Base-by-base conservation (phyloP, 371 early-diverging fungal species). In the Dichotomocladium elegans region DNA sequence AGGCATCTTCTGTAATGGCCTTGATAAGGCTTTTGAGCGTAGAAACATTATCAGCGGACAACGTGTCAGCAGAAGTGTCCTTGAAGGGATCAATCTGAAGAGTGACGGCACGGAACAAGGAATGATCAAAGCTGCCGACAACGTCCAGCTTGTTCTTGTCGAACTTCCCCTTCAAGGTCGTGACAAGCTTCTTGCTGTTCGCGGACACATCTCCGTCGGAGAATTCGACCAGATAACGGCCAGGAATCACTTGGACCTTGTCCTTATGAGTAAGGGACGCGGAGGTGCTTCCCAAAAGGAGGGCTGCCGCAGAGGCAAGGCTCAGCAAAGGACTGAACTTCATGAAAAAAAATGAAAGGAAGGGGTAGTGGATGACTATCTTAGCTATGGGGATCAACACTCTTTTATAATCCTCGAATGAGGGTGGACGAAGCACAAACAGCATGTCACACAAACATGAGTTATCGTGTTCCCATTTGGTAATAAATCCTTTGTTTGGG, bases 181-280 rank as follows among this genome's bases (percentile, higher is more conserved):
- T 40, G 24, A 62, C 28, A 8, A 68, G 60, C 3, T 43, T 22
- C 10, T 53, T 30, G 3, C 53, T 57, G n/a, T 51, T 29, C 8
- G 27, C 46, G 0, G 41, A 31, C 14, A 46, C 44, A 6, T 49
- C 47, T 9, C 35, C 27, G 8, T 53, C 50, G 0, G 46, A 21
- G 35, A 76, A 68, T 28, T 68, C 60, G 24, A 70, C 49, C 22
- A 76, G 58, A 26, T 70, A 76, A 19, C 63, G 68, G 21, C 69
- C 66, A 30, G 71, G 69, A 43, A 68, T 28, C 14, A 55, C 47
- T 14, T 53, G 19, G 15, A 29, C 11, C 14, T 49, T 14, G 25
- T 44, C 34, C 24, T 26, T 53, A 41, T 64, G 61, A 1, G 51
- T 26, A 17, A 61, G 60, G 22, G 56, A 51, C 34, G 55, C 49